Conservation (phyloP, 108 stramenopile genomes). For the Craspedostauros australis region DNA sequence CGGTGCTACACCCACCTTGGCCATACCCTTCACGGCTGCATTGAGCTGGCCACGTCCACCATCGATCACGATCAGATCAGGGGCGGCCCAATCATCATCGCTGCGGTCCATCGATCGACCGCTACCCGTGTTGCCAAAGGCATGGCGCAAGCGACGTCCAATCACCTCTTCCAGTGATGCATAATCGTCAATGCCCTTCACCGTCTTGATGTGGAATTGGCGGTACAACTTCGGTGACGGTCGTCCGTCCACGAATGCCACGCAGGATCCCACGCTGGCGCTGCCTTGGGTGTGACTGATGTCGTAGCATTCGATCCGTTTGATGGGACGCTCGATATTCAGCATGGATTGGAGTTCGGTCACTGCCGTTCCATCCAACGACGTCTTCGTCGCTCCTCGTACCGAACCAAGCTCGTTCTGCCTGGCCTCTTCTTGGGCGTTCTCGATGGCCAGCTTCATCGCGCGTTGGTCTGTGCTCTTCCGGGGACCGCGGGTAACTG, state of each 20-base stretch:
- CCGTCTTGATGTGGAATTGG: conserved; percentile 50
- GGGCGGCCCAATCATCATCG: conserved; percentile 47
- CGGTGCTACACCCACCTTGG: conserved; percentile 25
- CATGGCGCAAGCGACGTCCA: conserved; percentile 46
- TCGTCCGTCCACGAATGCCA: conserved; percentile 61
- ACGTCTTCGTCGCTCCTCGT: conserved; percentile 11
- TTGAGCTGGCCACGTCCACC: conserved; percentile 71
- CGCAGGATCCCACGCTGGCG: conserved; percentile 46
- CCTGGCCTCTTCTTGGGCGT: conserved; percentile 29
- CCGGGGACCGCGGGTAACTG: conserved; percentile 26
- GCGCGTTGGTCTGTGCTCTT: conserved; percentile 32
- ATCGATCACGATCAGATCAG: conserved; percentile 72
- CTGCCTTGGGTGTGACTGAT: conserved; percentile 72
- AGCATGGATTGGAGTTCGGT: conserved; percentile 34
- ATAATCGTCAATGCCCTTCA: conserved; percentile 59
- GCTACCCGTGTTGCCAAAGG: conserved; percentile 9
- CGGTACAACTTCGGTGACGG: conserved; percentile 47
- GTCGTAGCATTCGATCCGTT: conserved; percentile 72
- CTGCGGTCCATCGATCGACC: conserved; percentile 16
- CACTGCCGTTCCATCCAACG: conserved; percentile 34
- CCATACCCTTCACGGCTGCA: conserved; percentile 64
- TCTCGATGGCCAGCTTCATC: conserved; percentile 42
- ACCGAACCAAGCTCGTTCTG: conserved; percentile 3
- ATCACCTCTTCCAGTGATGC: conserved; percentile 61
- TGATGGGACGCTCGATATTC: conserved; percentile 25